A percentile compares a stretch with the other conserved stretches of the same genome.
Evolutionary conservation across 2,329 filamentous ascomycete species (phyloP).

Genomic region (Fusarium sp.): DNA sequence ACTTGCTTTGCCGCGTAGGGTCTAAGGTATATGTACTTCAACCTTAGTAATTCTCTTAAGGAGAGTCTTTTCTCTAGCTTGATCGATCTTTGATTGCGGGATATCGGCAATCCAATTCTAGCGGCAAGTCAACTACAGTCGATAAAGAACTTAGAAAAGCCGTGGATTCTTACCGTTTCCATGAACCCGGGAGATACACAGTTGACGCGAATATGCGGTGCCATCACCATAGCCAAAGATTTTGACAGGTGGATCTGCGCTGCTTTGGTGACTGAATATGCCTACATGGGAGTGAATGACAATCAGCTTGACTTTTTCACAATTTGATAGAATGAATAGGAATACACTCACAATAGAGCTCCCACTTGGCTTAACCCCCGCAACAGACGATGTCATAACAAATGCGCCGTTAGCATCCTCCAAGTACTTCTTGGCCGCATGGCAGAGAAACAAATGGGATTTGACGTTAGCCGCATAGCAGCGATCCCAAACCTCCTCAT

Average conservation of each 20-base stretch:
- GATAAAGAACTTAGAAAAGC: neutral
- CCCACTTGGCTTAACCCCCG: conserved; percentile 8
- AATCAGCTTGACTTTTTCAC: neutral
- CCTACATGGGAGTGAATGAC: neutral
- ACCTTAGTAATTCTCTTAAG: conserved; percentile 8
- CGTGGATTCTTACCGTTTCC: neutral
- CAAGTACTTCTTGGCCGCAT: neutral
- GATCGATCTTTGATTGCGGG: conserved; percentile 4
- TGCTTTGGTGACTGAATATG: conserved; percentile 9
- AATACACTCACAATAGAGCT: neutral
- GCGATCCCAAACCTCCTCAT: conserved; percentile 15
- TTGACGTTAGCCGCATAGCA: conserved; percentile 19
- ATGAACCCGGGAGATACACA: conserved; percentile 15
- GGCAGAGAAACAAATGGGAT: conserved; percentile 4
- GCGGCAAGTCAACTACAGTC: neutral
- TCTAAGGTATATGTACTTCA: neutral
- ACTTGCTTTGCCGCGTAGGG: rapidly evolving
- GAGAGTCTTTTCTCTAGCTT: neutral
- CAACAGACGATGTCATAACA: conserved; percentile 8
- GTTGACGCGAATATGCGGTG: conserved; percentile 5
- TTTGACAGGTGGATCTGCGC: conserved; percentile 9
- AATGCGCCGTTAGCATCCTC: neutral
- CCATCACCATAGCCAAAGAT: conserved; percentile 13
- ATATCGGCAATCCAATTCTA: conserved; percentile 4
- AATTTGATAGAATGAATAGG: neutral